Evolutionary conservation across 352 stramenopile genomes (phyloP).

Genomic region (Hyaloperonospora arabidopsidis): DNA sequence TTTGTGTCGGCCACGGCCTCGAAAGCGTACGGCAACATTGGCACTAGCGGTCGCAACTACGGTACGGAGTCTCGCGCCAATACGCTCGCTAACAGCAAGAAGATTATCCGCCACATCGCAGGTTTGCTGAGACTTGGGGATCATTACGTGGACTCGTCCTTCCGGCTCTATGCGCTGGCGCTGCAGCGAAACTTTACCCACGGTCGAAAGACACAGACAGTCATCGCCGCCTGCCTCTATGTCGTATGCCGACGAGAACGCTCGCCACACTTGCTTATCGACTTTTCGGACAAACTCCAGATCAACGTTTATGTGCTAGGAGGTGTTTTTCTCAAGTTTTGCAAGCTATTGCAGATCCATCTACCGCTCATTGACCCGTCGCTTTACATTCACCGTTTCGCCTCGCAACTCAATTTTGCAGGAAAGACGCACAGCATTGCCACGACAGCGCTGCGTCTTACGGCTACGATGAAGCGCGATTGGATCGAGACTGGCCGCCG

Average conservation of each 20-base stretch:
- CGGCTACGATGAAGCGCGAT: conserved; percentile 97
- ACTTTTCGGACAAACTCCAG: conserved; percentile 98
- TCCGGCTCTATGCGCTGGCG: conserved; percentile 93
- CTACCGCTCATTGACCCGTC: conserved; percentile 97
- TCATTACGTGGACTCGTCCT: conserved; percentile 94
- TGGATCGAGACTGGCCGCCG: conserved; percentile 97
- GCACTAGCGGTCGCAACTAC: conserved; percentile 87
- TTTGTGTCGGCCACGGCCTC: conserved; percentile 90
- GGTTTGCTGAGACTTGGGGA: conserved; percentile 88
- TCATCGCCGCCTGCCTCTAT: conserved; percentile 98
- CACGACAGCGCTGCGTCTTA: conserved; percentile 92
- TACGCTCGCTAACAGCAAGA: conserved; percentile 92
- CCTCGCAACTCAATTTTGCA: conserved; percentile 95
- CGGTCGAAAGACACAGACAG: conserved; percentile 90
- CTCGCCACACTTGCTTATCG: conserved; percentile 98
- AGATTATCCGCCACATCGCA: conserved; percentile 90
- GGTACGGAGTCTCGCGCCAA: conserved; percentile 92
- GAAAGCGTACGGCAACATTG: conserved; percentile 88
- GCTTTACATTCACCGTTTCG: conserved; percentile 98
- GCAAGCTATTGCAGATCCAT: conserved; percentile 91
- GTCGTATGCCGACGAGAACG: conserved; percentile 97
- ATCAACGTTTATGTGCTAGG: conserved; percentile 88
- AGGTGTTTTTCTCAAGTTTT: conserved; percentile 87
- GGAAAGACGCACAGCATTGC: conserved; percentile 90
- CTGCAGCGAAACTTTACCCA: conserved; percentile 97